These are phyloP conservation scores for Rhododendron griersonianum DNA, from an alignment of 148 eudicot species.

Conservation along the genomic window DNA sequence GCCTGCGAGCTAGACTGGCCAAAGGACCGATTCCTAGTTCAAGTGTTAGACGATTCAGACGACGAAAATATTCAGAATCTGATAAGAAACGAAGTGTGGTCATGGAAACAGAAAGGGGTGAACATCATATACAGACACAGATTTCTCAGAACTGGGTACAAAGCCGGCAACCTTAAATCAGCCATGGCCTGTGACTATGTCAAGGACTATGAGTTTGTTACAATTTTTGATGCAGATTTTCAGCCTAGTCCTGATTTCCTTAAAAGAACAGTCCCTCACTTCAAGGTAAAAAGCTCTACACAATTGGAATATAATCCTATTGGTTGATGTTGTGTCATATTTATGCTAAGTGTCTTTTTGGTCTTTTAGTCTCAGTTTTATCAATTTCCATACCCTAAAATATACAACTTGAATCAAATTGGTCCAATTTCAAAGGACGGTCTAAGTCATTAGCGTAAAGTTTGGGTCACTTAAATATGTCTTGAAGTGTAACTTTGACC, in stretches of 20 bases:
- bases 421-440: background rate
- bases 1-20: conserved; percentile 69
- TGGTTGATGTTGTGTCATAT: background rate
- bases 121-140: conserved; percentile 64
- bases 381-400: background rate
- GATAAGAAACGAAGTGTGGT: conserved; percentile 42
- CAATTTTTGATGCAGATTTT: conserved; percentile 65
- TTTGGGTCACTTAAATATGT: background rate
- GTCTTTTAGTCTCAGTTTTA: background rate
- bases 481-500: background rate
- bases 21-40: conserved; percentile 42
- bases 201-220: conserved; percentile 59
- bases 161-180: conserved; percentile 67
- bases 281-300: conserved; percentile 33
- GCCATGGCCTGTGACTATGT: conserved; percentile 69
- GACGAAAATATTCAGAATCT: conserved; percentile 42
- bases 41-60: conserved; percentile 61
- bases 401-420: background rate
- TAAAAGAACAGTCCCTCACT: conserved; percentile 48
- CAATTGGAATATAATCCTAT: background rate
- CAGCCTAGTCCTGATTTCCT: conserved; percentile 65
- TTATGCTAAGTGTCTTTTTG: background rate
- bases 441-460: too few species aligned
- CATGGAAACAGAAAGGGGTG: conserved; percentile 56
- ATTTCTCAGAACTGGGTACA: conserved; percentile 55